Percentiles rank a stretch among this genome's conserved stretches.
phyloP scores from a whole-genome alignment of 768 basidiomycete genomes.

The Exidia glandulosa region DNA sequence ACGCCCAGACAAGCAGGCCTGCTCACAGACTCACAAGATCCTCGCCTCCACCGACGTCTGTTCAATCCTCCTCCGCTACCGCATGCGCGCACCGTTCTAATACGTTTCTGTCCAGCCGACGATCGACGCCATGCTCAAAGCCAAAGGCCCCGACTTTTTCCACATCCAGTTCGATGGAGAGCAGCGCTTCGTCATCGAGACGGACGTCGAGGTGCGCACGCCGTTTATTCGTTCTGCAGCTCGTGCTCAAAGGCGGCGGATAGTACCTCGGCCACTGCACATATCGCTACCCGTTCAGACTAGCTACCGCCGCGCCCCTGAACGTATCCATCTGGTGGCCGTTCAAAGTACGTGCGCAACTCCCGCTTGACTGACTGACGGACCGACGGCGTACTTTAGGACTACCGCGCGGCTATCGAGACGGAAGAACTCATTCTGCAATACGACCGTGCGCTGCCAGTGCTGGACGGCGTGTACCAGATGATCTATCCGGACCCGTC shows the following conservation, averaged over 20 bases:
- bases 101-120: not conserved
- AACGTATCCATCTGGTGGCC: not conserved
- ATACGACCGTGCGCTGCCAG: not conserved
- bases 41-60: not conserved
- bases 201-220: not conserved
- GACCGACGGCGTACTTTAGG: not conserved
- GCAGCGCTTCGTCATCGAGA: not conserved
- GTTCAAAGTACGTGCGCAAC: not conserved
- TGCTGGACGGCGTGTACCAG: not conserved
- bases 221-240: not conserved
- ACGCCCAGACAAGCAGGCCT: not conserved
- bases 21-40: not conserved
- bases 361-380: not conserved
- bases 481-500: not conserved
- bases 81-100: not conserved
- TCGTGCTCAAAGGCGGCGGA: not conserved
- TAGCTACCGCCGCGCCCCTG: not conserved
- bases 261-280: not conserved
- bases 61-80: not conserved
- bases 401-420: not conserved
- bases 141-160: not conserved
- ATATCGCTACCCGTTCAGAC: not conserved
- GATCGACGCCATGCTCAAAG: not conserved
- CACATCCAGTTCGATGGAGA: not conserved
- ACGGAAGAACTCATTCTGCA: not conserved